These are phyloP conservation scores for Tetrapisispora fleetii DNA, from an alignment of 805 yeast species.

Conservation along the genomic window DNA sequence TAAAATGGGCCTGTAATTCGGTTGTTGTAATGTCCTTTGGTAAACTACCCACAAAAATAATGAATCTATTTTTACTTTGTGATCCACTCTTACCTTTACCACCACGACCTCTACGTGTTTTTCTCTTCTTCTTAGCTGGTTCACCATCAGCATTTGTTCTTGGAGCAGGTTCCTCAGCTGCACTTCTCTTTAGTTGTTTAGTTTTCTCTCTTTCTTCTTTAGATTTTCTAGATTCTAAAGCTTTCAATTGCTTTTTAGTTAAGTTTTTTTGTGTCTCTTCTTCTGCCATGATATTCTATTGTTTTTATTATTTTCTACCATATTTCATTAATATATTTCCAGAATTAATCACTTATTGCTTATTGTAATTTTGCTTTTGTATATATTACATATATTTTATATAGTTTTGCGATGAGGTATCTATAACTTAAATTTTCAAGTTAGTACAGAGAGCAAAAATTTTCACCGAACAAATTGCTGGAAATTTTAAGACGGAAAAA, in stretches of 20 bases:
- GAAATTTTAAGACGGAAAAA: background rate
- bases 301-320: too few relatives aligned
- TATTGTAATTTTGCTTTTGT: background rate
- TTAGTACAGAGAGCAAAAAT: background rate
- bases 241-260: constrained; percentile 30
- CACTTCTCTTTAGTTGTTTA: constrained; percentile 14
- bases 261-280: constrained; percentile 21
- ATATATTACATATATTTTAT: background rate
- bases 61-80: constrained; percentile 39
- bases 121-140: constrained; percentile 41
- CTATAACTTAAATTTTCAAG: background rate
- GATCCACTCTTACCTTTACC: constrained; percentile 59
- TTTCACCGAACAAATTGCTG: background rate
- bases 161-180: constrained; percentile 16
- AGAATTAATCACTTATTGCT: too few relatives aligned
- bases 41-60: constrained; percentile 83
- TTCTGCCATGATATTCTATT: constrained; percentile 1
- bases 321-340: background rate
- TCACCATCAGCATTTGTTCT: constrained; percentile 24
- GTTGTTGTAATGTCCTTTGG: constrained; percentile 61
- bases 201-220: constrained; percentile 22
- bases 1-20: constrained; percentile 63
- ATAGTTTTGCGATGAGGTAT: background rate
- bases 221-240: constrained; percentile 27
- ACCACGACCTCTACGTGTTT: constrained; percentile 56